phyloP scores from a whole-genome alignment of 371 early-diverging fungal genomes.

The Syncephalis fuscata region DNA sequence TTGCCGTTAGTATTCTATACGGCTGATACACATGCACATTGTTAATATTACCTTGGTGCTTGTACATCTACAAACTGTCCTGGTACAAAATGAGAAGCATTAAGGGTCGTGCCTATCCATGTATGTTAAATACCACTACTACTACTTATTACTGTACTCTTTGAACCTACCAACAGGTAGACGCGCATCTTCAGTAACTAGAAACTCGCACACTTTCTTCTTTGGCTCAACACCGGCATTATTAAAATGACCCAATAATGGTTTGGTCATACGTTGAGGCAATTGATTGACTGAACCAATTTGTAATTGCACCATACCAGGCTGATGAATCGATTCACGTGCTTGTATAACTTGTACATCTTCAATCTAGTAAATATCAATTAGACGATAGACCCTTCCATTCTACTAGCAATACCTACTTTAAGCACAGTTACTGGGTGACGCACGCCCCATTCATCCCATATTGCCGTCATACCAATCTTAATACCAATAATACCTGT shows the following conservation, averaged over 20 bases:
- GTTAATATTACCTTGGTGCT: conserved; percentile 47
- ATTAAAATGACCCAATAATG: conserved; percentile 59
- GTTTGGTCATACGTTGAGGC: conserved; percentile 39
- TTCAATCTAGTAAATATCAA: conserved; percentile 28
- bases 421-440: conserved; percentile 88
- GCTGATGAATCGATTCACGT: too few relatives aligned
- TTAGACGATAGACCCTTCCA: neutral
- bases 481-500: conserved; percentile 79
- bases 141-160: neutral
- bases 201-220: conserved; percentile 62
- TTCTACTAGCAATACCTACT: conserved; percentile 20
- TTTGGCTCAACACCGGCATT: conserved; percentile 56
- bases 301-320: conserved; percentile 24
- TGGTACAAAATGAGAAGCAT: conserved; percentile 77
- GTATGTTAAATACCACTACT: neutral
- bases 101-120: conserved; percentile 37
- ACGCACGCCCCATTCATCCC: conserved; percentile 84
- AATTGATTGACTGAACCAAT: conserved; percentile 58
- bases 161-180: conserved; percentile 50
- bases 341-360: conserved; percentile 49
- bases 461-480: conserved; percentile 86
- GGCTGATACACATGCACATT: neutral
- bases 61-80: conserved; percentile 90
- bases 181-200: conserved; percentile 68
- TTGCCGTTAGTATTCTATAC: neutral